Base-by-base conservation (phyloP, 2,329 filamentous ascomycete species). In the Botrytis sinoallii region DNA sequence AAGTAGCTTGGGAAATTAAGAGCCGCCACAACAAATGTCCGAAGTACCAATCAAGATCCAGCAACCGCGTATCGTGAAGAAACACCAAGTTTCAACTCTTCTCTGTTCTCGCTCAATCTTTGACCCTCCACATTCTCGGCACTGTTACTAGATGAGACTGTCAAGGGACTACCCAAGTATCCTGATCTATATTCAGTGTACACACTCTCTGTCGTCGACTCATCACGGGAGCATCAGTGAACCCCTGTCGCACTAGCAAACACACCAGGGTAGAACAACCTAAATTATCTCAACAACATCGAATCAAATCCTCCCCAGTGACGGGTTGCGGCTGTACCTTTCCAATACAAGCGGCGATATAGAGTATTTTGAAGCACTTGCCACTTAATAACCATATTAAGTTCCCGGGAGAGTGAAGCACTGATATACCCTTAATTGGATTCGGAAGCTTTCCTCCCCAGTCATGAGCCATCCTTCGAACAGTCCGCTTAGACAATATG, bases 1-100 rank as follows among this genome's bases (percentile, higher is more conserved):
- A 29, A 32, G 20, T 46, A 65, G 46, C 70, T 72, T 55, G 55
- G n/a, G 38, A 29, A 52, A 61, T 40, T 44, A 52, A 57, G n/a
- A 69, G 35, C 48, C 66, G 66, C 66, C 70, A 67, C 61, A 66
- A 67, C 44, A 59, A 67, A 57, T 72, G 12, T 67, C 70, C 61
- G 61, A 44, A n/a, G 38, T 14, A 29, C 70, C 70, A 70, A 70
- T 70, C 52, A 72, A 46, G 25, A 25, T n/a, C 38, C 7, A 42
- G 35, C 44, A 44, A 64, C 57, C n/a, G 42, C 44, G 18, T 61
- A 52, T 65, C 44, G 16, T 42, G 29, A 38, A 52, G 25, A 42
- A 66, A 55, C 44, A 64, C 35, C 44, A 32, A 40, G 60, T 72
- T 72, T 72, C 70, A 72, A 55, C 60, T 57, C 38, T 40, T 55